Conservation (phyloP, 2,329 filamentous ascomycete species). For the Aspergillus sp. region DNA sequence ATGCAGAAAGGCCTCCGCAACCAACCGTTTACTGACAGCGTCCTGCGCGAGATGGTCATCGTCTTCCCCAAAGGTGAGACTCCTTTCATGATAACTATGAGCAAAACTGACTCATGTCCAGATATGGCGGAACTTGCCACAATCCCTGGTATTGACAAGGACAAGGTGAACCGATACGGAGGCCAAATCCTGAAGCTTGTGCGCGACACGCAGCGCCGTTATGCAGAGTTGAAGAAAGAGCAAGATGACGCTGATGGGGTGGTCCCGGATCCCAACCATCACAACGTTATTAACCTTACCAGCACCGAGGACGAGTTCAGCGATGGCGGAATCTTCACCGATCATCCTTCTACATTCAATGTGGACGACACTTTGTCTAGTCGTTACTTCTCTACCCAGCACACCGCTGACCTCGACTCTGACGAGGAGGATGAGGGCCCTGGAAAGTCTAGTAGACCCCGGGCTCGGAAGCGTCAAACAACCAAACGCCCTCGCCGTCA, state of each 20-base stretch:
- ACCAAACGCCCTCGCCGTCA: conserved; percentile 32
- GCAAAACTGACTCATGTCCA: conserved; percentile 24
- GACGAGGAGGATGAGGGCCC: conserved; percentile 24
- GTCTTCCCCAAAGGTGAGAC: conserved; percentile 46
- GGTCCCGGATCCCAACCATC: conserved; percentile 48
- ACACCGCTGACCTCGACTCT: conserved; percentile 27
- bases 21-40: conserved; percentile 50
- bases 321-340: conserved; percentile 36
- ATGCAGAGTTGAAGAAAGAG: conserved; percentile 48
- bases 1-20: conserved; percentile 47
- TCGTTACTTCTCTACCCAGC: conserved; percentile 34
- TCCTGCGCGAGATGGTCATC: conserved; percentile 53
- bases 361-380: conserved; percentile 34
- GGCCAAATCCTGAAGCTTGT: conserved; percentile 47
- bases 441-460: conserved; percentile 22
- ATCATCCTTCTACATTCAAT: conserved; percentile 28
- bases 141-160: conserved; percentile 47
- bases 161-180: conserved; percentile 49
- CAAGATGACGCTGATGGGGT: conserved; percentile 51
- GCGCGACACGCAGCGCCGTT: conserved; percentile 42
- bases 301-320: conserved; percentile 44
- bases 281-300: conserved; percentile 46
- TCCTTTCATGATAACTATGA: neutral
- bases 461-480: conserved; percentile 28
- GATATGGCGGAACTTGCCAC: conserved; percentile 42